Percentiles rank a stretch among this genome's conserved stretches.
These are phyloP conservation scores for Zygosaccharomyces pseudobailii DNA, from an alignment of 1,139 yeast genomes.

Conservation along the genomic window DNA sequence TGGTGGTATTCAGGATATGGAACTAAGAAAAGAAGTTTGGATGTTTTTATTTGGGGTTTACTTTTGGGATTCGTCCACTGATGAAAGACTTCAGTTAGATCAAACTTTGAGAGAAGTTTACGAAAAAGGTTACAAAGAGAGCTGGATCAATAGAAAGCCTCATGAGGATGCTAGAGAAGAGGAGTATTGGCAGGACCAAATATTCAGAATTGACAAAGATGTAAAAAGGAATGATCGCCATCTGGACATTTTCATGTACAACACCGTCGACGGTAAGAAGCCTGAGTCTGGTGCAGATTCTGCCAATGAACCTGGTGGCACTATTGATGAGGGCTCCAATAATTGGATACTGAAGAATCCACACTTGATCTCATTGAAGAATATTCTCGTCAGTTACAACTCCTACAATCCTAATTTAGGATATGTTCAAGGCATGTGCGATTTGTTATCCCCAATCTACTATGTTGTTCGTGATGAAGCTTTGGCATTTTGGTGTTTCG, in stretches of 20 bases:
- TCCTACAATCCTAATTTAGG: slow-evolving; percentile 81
- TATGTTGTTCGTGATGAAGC: slow-evolving; percentile 73
- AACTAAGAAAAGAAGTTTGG: slow-evolving; percentile 76
- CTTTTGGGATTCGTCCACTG: slow-evolving; percentile 79
- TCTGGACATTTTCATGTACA: slow-evolving; percentile 56
- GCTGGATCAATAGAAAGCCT: slow-evolving; percentile 42
- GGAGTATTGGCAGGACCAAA: slow-evolving; percentile 84
- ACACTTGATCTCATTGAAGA: slow-evolving; percentile 67
- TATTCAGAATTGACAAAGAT: slow-evolving; percentile 86
- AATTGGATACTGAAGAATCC: slow-evolving; percentile 59
- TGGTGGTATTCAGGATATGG: slow-evolving; percentile 65
- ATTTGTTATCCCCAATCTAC: slow-evolving; percentile 80
- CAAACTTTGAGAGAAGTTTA: slow-evolving; percentile 62
- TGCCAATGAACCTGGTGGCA: slow-evolving; percentile 26
- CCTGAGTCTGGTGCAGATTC: slow-evolving; percentile 20
- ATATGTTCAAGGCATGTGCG: slow-evolving; percentile 98
- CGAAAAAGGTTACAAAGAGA: slow-evolving; percentile 56
- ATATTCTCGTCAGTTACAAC: slow-evolving; percentile 79
- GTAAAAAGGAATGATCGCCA: slow-evolving; percentile 87
- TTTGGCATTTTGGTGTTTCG: slow-evolving; percentile 83
- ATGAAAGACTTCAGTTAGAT: slow-evolving; percentile 59
- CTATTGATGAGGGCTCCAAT: slow-evolving; percentile 46
- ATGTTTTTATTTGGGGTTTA: slow-evolving; percentile 72
- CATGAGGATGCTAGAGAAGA: slow-evolving; percentile 51
- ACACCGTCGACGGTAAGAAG: slow-evolving; percentile 33